Evolutionary conservation across 441 rosid species (phyloP), one percentile per base, ranked within the genome.

Genomic region (Raphanus hybrid): DNA sequence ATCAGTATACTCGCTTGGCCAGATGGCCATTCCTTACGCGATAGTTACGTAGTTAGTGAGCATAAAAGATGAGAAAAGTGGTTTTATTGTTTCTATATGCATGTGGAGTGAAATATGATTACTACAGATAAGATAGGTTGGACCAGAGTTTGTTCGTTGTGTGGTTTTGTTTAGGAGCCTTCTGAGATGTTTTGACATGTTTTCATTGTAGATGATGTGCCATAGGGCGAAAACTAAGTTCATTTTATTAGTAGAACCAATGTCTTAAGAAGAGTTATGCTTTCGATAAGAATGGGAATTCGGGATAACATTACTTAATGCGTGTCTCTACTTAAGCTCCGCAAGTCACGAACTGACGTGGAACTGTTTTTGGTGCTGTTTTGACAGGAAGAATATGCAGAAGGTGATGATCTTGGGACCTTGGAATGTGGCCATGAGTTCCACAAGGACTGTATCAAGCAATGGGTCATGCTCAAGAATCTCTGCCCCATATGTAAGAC

Each of bases 401-500:
- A 84, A 26, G 94, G 92, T 32, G 93, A 92, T 76, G 85, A 89
- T 64, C 75, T 91, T 1, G 98, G 98, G 70, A 83, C 75, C 16
- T 81, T 94, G 48, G 91, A 89, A 59, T 94, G 98, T 34, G 94
- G 94, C 26, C 98, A 94, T 72, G 89, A 84, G 57, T 94, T 92
- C 76, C 98, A 94, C 54, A 81, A 77, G 15, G 71, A 82, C 80
- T 94, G 98, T 86, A 87, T 94, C 87, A 94, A 88, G 73, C 93
- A 88, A 75, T 94, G 96, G 98, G 78, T 94, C 59, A 81, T 78
- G 92, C 86, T 83, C 75, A 93, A 93, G 81, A 93, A 93, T 70
- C 75, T 88, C 32, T 94, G 98, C 77, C 98, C 98, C 32, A 87
- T 92, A 66, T 94, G 98, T 67, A 92, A 94, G 85, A 89, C 85